Evolutionary conservation across 441 rosid species (phyloP), one percentile per base, ranked within the genome.

Genomic region (Capsella rubella): DNA sequence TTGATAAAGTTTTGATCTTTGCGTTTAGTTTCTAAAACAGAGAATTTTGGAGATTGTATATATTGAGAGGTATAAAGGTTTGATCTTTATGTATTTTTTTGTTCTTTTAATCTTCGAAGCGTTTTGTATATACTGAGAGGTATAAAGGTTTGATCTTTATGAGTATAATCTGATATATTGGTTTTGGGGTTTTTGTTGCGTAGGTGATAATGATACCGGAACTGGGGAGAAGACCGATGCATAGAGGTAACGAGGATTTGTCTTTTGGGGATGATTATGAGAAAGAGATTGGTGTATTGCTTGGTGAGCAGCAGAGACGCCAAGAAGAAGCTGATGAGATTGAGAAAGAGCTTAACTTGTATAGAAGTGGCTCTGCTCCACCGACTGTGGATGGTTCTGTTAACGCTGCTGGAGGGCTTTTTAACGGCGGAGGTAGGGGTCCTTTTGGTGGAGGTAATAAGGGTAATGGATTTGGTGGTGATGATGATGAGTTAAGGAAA

Each of bases 291-390:
- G 95, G 90, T 29, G 49, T 82, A n/a, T 78, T 91, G 77, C 85
- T 90, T 25, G 84, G 89, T 2, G 93, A 91, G 71, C 96, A 88
- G 79, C 87, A 91, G 31, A 73, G 88, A 73, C 85, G 68, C 34
- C 62, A 72, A 25, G 72, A 85, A 59, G 94, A 90, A 34, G 86
- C 87, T 6, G 90, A 87, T 88, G 96, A 90, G 67, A 82, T 85
- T 2, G 91, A 88, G 83, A 76, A 84, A 39, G 96, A 95, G 78
- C 88, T 93, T 7, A 91, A 91, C 86, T 69, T 91, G 79, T 89
- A 81, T 65, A 85, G 99, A 76, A 90, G 98, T 78, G 99, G 99
- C 64, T 93, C 98, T 72, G 99, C 98, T 4, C 98, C 99, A 3
- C 99, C 99, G 1, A 95, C 98, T 4, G 97, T 93, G 16, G 93